Evolutionary conservation across 2,329 filamentous ascomycete genomes (phyloP).

Genomic region (Paracorniculantispora psalliotae): DNA sequence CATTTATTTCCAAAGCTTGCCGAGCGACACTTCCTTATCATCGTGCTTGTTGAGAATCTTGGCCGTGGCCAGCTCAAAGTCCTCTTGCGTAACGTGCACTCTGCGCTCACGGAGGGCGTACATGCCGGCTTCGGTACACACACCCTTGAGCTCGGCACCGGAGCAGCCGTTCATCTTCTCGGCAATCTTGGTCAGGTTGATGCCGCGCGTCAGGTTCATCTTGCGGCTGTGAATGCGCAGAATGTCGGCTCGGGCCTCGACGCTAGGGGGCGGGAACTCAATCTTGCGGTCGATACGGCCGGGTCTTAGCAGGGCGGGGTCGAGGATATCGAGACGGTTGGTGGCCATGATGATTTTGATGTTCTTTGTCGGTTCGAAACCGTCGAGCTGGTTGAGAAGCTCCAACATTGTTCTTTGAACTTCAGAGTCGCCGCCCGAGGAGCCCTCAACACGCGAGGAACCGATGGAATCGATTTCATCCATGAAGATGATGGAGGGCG

Average conservation of each 20-base stretch:
- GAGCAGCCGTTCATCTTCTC: constrained; percentile 99
- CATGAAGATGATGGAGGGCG: constrained; percentile 99
- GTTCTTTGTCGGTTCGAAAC: constrained; percentile 98
- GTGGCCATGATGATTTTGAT: constrained; percentile 99
- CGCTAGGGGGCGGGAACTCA: constrained; percentile 93
- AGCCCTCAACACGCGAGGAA: constrained; percentile 92
- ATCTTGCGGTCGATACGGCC: constrained; percentile 98
- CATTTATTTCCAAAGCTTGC: constrained; percentile 64
- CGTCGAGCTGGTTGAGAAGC: constrained; percentile 94
- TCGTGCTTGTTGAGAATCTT: constrained; percentile 99
- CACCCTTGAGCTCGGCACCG: constrained; percentile 95
- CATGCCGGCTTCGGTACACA: constrained; percentile 98
- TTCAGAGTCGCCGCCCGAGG: constrained; percentile 91
- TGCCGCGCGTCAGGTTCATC: constrained; percentile 97
- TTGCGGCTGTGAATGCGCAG: constrained; percentile 94
- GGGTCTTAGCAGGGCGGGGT: constrained; percentile 90
- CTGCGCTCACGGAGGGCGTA: constrained; percentile 91
- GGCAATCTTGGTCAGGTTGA: constrained; percentile 96
- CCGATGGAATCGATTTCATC: constrained; percentile 99
- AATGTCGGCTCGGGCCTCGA: constrained; percentile 96
- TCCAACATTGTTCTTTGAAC: constrained; percentile 99
- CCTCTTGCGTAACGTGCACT: constrained; percentile 97
- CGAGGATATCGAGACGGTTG: constrained; percentile 94
- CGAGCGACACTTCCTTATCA: constrained; percentile 90
- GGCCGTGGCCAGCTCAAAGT: constrained; percentile 96